phyloP scores from a whole-genome alignment of 2,329 filamentous ascomycete genomes.

The Penicillium sp. region DNA sequence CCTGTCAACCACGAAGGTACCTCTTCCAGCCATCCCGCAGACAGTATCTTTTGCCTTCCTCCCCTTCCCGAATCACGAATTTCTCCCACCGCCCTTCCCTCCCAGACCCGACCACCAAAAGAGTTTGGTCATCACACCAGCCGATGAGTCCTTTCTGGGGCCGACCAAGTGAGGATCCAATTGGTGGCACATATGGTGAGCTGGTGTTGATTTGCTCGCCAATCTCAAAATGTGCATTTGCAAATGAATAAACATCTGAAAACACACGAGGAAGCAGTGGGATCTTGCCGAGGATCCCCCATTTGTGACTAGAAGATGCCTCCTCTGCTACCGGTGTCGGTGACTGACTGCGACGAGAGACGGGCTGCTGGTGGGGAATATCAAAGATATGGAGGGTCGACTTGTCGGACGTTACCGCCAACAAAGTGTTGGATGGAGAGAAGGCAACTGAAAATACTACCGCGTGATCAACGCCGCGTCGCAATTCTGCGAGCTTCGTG shows the following conservation, averaged over 20 bases:
- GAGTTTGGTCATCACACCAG: constrained; percentile 70
- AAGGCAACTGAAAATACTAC: constrained; percentile 84
- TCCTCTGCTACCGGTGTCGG: constrained; percentile 39
- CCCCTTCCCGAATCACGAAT: constrained; percentile 66
- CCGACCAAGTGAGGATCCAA: constrained; percentile 52
- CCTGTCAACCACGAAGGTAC: constrained; percentile 53
- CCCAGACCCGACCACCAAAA: constrained; percentile 75
- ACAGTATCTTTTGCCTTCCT: constrained; percentile 64
- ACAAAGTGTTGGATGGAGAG: constrained; percentile 71
- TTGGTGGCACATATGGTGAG: constrained; percentile 47
- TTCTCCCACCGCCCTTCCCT: constrained; percentile 83
- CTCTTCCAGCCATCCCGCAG: constrained; percentile 76
- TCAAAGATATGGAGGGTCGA: constrained; percentile 94
- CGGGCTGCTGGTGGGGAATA: constrained; percentile 53
- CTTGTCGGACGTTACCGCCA: constrained; percentile 95
- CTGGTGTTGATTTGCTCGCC: constrained; percentile 62
- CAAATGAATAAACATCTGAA: constrained; percentile 83
- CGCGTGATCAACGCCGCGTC: constrained; percentile 83
- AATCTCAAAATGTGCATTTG: constrained; percentile 75
- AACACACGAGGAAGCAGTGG: constrained; percentile 83
- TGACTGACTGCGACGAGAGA: constrained; percentile 35
- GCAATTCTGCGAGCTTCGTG: constrained; percentile 75
- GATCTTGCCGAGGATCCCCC: constrained; percentile 78
- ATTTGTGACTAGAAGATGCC: constrained; percentile 63
- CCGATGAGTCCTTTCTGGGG: constrained; percentile 80